Evolutionary conservation across 1,139 yeast genomes (phyloP).

Genomic region (Yamadazyma spencermartinsiae): DNA sequence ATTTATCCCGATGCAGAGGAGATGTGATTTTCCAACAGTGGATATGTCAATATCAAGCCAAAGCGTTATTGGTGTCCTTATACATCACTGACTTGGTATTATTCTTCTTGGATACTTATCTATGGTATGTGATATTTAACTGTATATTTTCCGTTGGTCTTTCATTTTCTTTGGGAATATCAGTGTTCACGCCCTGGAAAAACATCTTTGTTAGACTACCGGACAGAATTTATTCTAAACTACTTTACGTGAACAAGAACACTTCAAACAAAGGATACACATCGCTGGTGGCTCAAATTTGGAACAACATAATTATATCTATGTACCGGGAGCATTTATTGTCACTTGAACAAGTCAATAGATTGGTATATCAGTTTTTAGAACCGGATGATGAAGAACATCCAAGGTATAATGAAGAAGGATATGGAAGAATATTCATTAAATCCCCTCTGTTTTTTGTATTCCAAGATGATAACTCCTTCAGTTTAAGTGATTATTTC

Average conservation of each 20-base stretch:
- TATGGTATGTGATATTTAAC: constrained; percentile 86
- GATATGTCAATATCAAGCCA: constrained; percentile 63
- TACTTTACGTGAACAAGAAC: constrained; percentile 44
- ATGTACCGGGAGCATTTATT: constrained; percentile 77
- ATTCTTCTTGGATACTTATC: constrained; percentile 81
- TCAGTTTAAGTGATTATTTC: constrained; percentile 41
- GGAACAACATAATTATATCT: constrained; percentile 78
- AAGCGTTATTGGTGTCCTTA: constrained; percentile 54
- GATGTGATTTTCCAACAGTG: constrained; percentile 50
- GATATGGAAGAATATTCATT: constrained; percentile 25
- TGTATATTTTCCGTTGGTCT: constrained; percentile 69
- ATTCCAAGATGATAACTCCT: constrained; percentile 64
- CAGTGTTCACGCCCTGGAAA: constrained; percentile 86
- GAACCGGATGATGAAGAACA: constrained; percentile 27
- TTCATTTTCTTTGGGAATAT: constrained; percentile 73
- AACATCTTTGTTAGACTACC: constrained; percentile 76
- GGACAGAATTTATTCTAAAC: constrained; percentile 65
- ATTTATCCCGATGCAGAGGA: constrained; percentile 61
- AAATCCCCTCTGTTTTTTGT: constrained; percentile 70
- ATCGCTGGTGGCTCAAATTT: constrained; percentile 58
- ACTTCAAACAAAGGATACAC: constrained; percentile 12
- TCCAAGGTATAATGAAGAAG: constrained; percentile 10
- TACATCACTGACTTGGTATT: constrained; percentile 66
- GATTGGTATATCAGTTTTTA: constrained; percentile 34
- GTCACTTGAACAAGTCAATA: constrained; percentile 69